Evolutionary conservation across 345 rosid species (phyloP), one percentile per base, ranked within the genome.

Genomic region (Salix udensis): DNA sequence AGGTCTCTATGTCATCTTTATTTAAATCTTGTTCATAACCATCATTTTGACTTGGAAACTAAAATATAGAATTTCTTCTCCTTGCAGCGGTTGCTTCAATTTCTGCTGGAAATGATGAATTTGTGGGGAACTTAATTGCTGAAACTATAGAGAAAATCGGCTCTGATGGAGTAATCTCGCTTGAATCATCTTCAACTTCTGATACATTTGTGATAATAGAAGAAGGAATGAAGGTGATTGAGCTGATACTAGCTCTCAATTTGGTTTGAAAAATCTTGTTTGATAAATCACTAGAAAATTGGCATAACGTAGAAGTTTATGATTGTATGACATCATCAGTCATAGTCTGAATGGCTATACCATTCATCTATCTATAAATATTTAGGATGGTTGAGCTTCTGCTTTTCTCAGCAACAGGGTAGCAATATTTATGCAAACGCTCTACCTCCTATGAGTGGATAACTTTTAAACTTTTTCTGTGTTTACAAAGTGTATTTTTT

Each of bases 51-150:
- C 70, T 64, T 40, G 37, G 39, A 61, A 61, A 73, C 26, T 18
- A 50, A 15, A 36, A 28, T n/a, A 36, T 50, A 40, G 66, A 50
- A 58, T 18, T 12, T 23, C 2, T 14, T 36, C 13, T 7, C 24
- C 23, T 70, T 75, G 85, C 89, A 91, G 98, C 97, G 4, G 92
- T 95, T 82, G 98, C 98, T n/a, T 85, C 96, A 46, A 84, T 95
- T 74, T 91, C 98, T 89, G 87, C 97, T 83, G 97, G 97, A 53
- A 92, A 93, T 31, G 91, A 95, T 83, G 98, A 92, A 16, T 89
- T 87, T 70, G 76, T 91, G 52, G 90, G 94, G 68, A 82, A 83
- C 80, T 78, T 95, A 82, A 83, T 92, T 78, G 93, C 88, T 64
- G 92, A 92, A 67, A 85, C 92, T 79, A 83, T 95, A 50, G 89